These are phyloP conservation scores for Diaporthe australafricana DNA, from an alignment of 2,329 filamentous ascomycete species.

Conservation along the genomic window DNA sequence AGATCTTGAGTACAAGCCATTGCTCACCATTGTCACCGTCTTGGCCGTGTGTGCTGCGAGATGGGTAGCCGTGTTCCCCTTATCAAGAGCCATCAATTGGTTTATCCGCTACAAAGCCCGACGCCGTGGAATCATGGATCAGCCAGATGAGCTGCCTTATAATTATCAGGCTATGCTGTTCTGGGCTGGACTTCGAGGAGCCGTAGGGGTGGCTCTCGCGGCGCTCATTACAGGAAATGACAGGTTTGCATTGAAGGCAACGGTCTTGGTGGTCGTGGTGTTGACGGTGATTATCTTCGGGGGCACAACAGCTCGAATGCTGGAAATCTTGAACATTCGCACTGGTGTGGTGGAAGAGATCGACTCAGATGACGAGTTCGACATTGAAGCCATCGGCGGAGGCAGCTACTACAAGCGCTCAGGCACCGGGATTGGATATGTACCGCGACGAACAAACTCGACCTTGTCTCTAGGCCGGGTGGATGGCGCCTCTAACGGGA, in stretches of 20 bases:
- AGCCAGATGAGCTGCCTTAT: slow-evolving; percentile 89
- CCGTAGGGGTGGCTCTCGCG: slow-evolving; percentile 93
- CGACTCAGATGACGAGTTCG: slow-evolving; percentile 98
- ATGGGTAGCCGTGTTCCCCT: slow-evolving; percentile 94
- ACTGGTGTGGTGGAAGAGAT: slow-evolving; percentile 97
- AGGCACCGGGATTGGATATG: slow-evolving; percentile 81
- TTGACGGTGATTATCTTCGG: slow-evolving; percentile 99
- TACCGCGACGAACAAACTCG: slow-evolving; percentile 73
- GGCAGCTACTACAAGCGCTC: slow-evolving; percentile 85
- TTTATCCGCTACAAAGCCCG: slow-evolving; percentile 88
- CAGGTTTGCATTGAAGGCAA: slow-evolving; percentile 85
- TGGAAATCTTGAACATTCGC: slow-evolving; percentile 95
- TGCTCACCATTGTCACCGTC: slow-evolving; percentile 94
- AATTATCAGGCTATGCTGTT: slow-evolving; percentile 99
- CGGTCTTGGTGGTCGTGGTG: slow-evolving; percentile 96
- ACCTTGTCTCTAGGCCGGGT: slow-evolving; percentile 68
- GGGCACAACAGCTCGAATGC: slow-evolving; percentile 95
- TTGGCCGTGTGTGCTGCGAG: slow-evolving; percentile 91
- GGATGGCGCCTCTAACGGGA: slow-evolving; percentile 44
- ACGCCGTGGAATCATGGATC: slow-evolving; percentile 76
- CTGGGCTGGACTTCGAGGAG: slow-evolving; percentile 95
- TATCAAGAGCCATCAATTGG: slow-evolving; percentile 91
- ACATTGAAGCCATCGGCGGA: slow-evolving; percentile 82
- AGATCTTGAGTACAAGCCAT: slow-evolving; percentile 88
- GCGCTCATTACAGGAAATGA: slow-evolving; percentile 88